Evolutionary conservation across 495 filamentous ascomycete species (phyloP), one percentile per base, ranked within the genome.

Genomic region (Aspergillus haitiensis): DNA sequence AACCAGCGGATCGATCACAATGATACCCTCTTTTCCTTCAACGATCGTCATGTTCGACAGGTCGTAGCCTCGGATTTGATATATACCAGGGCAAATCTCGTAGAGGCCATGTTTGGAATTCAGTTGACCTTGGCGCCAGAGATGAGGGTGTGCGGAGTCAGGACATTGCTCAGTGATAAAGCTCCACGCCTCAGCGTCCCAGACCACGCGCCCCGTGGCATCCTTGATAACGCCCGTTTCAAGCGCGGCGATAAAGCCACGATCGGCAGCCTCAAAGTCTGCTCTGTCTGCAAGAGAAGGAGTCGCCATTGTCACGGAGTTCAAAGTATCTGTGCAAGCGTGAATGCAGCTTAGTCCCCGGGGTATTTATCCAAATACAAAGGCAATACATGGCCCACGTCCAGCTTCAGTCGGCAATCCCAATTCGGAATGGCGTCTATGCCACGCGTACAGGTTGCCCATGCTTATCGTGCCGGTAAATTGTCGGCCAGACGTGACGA

Each of bases 11-110:
- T 70, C 67, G 15, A 70, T 64, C 4, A 70, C 34, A 16, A 70
- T 59, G 16, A 67, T 44, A 3, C 65, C 67, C n/a, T 61, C 55
- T 9, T 54, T 56, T 9, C 64, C 64, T 44, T 70, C 67, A 12
- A 70, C 58, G 13, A 70, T 58, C 5, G 67, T 70, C 54, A 62
- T 70, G 47, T 67, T 70, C 13, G 67, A 65, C 7, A 70, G 45
- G 35, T 67, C 67, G n/a, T 64, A 57, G 11, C 60, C 60, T 33
- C 67, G 67, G 9, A 67, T 59, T 46, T 70, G 67, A 55, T 70
- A 70, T 27, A 67, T 61, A 2, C 67, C 62, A 31, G 52, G 33
- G 7, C 60, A 61, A n/a, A 70, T 63, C 31, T 70, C 45, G 56
- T 63, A 70, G 1, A 70, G 57, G 10, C 67, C 67, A 21, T 67